These are phyloP conservation scores for Phalaenopsis equestris DNA, from an alignment of 106 monocot species.

Conservation along the genomic window DNA sequence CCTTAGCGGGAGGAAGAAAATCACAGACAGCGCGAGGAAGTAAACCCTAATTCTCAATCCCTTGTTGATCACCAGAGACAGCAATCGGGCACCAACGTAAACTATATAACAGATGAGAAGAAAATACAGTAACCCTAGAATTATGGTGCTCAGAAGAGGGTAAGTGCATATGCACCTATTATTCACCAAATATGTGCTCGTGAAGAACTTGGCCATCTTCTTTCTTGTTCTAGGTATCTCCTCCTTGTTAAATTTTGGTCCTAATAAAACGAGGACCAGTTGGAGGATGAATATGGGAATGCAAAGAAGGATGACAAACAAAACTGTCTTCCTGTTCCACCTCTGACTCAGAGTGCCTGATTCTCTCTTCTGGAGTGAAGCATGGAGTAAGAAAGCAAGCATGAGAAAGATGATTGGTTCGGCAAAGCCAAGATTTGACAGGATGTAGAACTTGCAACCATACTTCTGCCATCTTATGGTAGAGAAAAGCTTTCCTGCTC, in stretches of 20 bases:
- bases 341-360: constrained; percentile 34
- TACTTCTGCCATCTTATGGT: constrained; percentile 28
- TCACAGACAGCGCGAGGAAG: constrained; percentile 18
- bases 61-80: constrained; percentile 37
- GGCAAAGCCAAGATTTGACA: constrained; percentile 71
- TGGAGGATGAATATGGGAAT: constrained; percentile 42
- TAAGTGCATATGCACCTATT: constrained; percentile 50
- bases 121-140: constrained; percentile 40
- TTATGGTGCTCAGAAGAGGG: constrained; percentile 57
- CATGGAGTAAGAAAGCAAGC: constrained; percentile 43
- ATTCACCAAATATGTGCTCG: constrained; percentile 16
- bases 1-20: constrained; percentile 40
- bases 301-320: constrained; percentile 27
- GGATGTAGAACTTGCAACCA: constrained; percentile 60
- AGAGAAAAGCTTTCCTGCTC: constrained; percentile 29
- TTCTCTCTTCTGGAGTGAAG: constrained; percentile 42
- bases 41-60: constrained; percentile 21
- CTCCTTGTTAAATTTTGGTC: constrained; percentile 20
- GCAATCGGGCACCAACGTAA: constrained; percentile 24
- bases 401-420: constrained; percentile 57
- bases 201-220: constrained; percentile 47
- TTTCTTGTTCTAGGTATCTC: constrained; percentile 21
- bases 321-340: constrained; percentile 50
- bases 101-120: constrained; percentile 26
- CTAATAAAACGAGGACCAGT: constrained; percentile 39